phyloP scores from a whole-genome alignment of 306 rosid species.

The Cicer pinnatifidum region DNA sequence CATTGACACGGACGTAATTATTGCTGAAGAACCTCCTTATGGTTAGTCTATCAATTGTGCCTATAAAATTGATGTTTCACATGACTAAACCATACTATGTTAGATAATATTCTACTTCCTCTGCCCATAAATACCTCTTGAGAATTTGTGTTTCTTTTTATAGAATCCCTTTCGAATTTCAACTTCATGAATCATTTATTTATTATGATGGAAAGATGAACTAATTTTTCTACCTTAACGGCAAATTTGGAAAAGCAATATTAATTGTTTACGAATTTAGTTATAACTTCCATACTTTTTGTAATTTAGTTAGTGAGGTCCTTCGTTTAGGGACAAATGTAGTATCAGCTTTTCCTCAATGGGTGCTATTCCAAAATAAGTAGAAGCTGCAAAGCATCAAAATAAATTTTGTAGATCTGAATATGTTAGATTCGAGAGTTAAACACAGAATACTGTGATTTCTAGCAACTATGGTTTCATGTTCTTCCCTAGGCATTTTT shows the following conservation, averaged over 20 bases:
- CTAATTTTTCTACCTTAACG: no score
- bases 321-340: no score
- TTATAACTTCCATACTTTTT: no score
- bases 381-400: slow-evolving; percentile 34
- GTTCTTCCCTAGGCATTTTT: slow-evolving; percentile 2
- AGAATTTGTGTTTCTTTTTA: no score
- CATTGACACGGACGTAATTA: slow-evolving; percentile 96
- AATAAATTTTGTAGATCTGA: slow-evolving; percentile 13
- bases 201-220: no score
- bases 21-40: slow-evolving; percentile 97
- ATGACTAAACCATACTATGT: not conserved
- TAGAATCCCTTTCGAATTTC: no score
- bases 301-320: no score
- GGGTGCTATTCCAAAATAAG: not conserved
- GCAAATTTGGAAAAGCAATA: no score
- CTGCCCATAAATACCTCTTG: no score
- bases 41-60: slow-evolving; percentile 61
- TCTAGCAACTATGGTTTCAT: not conserved
- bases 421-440: not conserved
- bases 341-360: not conserved
- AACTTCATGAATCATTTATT: no score
- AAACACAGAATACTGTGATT: slow-evolving; percentile 1
- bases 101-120: not conserved
- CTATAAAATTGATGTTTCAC: not conserved
- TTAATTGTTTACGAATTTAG: no score